Evolutionary conservation across 371 early-diverging fungal genomes (phyloP).

Genomic region (Syncephalastrum racemosum): DNA sequence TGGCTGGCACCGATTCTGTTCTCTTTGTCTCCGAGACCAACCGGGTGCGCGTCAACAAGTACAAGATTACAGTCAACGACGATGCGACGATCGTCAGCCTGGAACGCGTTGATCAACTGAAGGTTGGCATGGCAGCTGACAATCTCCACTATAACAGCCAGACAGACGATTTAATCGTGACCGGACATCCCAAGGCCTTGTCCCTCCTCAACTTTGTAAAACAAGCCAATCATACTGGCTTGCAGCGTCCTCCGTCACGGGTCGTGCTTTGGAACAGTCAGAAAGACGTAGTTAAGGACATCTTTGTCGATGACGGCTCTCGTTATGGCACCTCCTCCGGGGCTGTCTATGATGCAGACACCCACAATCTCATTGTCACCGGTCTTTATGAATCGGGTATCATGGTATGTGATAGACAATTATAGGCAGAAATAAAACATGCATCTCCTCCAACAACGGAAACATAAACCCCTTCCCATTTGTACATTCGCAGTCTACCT

Average conservation of each 20-base stretch:
- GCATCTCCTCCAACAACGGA: too few species aligned
- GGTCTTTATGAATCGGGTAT: conserved; percentile 35
- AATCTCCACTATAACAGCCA: conserved; percentile 26
- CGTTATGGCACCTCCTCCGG: conserved; percentile 32
- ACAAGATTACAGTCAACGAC: conserved; percentile 15
- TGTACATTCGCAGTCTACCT: too few species aligned
- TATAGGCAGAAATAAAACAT: too few species aligned
- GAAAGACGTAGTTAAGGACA: conserved; percentile 15
- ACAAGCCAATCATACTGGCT: neutral
- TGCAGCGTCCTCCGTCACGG: conserved; percentile 22
- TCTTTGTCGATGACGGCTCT: conserved; percentile 35
- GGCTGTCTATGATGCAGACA: conserved; percentile 21
- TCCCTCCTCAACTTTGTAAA: conserved; percentile 16
- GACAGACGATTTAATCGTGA: conserved; percentile 23
- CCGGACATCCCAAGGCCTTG: conserved; percentile 34
- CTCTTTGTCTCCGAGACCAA: conserved; percentile 37
- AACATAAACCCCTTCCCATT: too few species aligned
- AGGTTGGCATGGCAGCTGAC: conserved; percentile 33
- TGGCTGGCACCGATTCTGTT: conserved; percentile 25
- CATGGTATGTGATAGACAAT: conserved; percentile 22
- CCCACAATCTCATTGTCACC: conserved; percentile 27
- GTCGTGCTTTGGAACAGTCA: conserved; percentile 27
- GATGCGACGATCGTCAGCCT: conserved; percentile 8
- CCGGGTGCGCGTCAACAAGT: conserved; percentile 17
- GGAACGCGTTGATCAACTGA: conserved; percentile 12